A percentile compares a stretch with the other conserved stretches of the same genome.
These are phyloP conservation scores for Kwoniella dejecticola DNA, from an alignment of 768 basidiomycete genomes.

Conservation along the genomic window DNA sequence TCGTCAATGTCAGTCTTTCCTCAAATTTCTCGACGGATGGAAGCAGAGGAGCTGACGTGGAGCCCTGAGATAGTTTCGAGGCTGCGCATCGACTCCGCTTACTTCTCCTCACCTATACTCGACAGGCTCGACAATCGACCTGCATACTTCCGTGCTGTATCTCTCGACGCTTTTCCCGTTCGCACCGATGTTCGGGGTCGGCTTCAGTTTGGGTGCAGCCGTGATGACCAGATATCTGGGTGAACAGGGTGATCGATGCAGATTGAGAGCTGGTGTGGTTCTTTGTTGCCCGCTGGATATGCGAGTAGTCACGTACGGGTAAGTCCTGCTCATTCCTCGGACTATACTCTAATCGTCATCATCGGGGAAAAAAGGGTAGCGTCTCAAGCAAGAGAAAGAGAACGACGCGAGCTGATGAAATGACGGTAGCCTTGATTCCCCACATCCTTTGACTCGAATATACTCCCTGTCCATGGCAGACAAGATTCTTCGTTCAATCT, in stretches of 20 bases:
- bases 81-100: constrained; percentile 72
- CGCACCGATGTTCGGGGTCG: constrained; percentile 78
- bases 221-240: constrained; percentile 83
- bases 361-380: too few species aligned
- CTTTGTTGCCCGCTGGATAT: constrained; percentile 31
- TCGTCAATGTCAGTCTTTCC: constrained; percentile 78
- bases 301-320: constrained; percentile 23
- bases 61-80: constrained; percentile 7
- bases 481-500: constrained; percentile 25
- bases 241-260: constrained; percentile 57
- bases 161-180: constrained; percentile 70
- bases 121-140: constrained; percentile 78
- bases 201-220: constrained; percentile 88
- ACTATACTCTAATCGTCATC: too few species aligned
- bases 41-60: too few species aligned
- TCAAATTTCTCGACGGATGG: background rate
- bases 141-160: constrained; percentile 74
- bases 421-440: constrained; percentile 21
- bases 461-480: constrained; percentile 30
- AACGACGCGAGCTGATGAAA: too few species aligned
- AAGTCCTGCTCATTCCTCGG: too few species aligned
- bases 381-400: too few species aligned
- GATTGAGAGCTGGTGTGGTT: constrained; percentile 20
- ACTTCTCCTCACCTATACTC: constrained; percentile 72
- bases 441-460: constrained; percentile 18